Evolutionary conservation across 2,329 filamentous ascomycete species (phyloP).

Genomic region (Xylaria digitata): DNA sequence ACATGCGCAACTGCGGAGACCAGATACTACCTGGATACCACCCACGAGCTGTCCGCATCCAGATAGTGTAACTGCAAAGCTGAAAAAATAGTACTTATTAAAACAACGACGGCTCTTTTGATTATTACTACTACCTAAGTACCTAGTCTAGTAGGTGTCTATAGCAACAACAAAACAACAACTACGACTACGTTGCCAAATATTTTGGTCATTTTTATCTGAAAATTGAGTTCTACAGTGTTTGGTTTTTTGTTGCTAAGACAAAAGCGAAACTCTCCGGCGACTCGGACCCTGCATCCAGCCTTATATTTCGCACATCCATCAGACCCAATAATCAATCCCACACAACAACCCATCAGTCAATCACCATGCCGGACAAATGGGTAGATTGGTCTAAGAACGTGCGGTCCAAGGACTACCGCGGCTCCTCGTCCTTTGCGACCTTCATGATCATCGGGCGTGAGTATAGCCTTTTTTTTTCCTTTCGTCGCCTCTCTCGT

Average conservation of each 20-base stretch:
- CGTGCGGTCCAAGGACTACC: slow-evolving; percentile 67
- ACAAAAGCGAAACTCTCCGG: background rate
- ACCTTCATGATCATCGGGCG: slow-evolving; percentile 97
- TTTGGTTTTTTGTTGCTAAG: background rate
- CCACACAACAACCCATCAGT: background rate
- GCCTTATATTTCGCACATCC: slow-evolving; percentile 6
- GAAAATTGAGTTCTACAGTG: background rate
- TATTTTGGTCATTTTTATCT: slow-evolving; percentile 1
- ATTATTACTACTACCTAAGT: too few relatives aligned
- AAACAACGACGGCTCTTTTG: background rate
- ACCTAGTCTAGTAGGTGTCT: background rate
- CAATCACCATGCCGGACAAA: slow-evolving; percentile 48
- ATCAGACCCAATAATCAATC: background rate
- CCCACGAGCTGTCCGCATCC: slow-evolving; percentile 3
- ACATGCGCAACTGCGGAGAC: slow-evolving; percentile 1
- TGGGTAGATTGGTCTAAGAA: slow-evolving; percentile 68
- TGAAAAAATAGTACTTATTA: slow-evolving; percentile 14
- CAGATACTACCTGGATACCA: background rate
- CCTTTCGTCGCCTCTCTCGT: background rate
- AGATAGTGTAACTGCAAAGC: background rate
- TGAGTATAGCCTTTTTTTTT: slow-evolving; percentile 63
- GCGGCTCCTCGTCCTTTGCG: slow-evolving; percentile 80
- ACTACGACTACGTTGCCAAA: background rate
- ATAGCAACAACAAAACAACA: background rate
- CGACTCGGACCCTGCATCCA: background rate